Base-by-base conservation (phyloP, 2,329 filamentous ascomycete genomes). In the Talaromyces sp. region DNA sequence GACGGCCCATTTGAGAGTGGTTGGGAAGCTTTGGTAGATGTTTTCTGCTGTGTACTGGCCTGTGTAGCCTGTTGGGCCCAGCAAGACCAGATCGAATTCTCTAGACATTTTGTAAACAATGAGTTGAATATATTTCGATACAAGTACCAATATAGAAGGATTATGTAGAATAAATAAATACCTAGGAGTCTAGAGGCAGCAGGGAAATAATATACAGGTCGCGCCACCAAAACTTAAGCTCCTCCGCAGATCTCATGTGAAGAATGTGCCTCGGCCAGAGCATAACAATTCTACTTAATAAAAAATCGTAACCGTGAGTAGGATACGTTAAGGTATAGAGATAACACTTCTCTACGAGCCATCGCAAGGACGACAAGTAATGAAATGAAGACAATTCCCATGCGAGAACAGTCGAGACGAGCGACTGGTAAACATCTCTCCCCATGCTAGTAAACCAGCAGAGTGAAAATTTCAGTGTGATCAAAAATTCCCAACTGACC, bases 1-100 rank as follows among this genome's bases (percentile, higher is more conserved):
- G 63, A 97, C 82, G 14, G 92, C 93, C 93, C 93, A 97, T 81
- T 87, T 92, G 67, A 96, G 77, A 74, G 92, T 86, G 19, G 90
- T 91, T 0, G 93, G 90, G 0, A 92, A 82, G 68, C 86, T 80
- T 14, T 83, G 83, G 61, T 87, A 83, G 72, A 97, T 89, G 76
- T 95, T 87, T 75, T 96, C 88, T 33, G 89, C 88, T 2, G 88
- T 88, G 70, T 90, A 83, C 69, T 87, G 88, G 45, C 93, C 93
- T 0, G 93, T 97, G 78, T 96, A 97, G 33, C 93, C 93, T 74
- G 84, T 89, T 10, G 89, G 88, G 31, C 89, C 89, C 22, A 90
- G 82, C 39, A 91, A 79, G 50, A 91, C 79, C 58, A 90, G 76
- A 70, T 91, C 88, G 72, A 90, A 90, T 71, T 85, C 77, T 60